Evolutionary conservation across 1,284 basidiomycete genomes (phyloP), one percentile per base, ranked within the genome.

Genomic region (Ganoderma lingzhi): DNA sequence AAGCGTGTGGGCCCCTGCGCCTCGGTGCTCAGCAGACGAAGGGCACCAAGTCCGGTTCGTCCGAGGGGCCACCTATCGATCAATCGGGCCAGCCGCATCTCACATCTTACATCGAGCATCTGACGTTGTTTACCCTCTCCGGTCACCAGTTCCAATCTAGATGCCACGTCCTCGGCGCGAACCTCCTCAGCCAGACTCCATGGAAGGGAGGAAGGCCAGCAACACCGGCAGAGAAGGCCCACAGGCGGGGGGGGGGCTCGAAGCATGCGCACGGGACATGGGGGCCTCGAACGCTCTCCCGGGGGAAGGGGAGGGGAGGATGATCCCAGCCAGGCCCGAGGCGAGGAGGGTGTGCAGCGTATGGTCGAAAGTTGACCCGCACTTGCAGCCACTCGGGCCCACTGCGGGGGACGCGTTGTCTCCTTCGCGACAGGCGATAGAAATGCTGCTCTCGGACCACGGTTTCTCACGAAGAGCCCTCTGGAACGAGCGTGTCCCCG

Each of bases 21-120:
- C 32, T 35, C 30, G 53, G 32, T n/a, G 32, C 35, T n/a, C 56
- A 37, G 32, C 14, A 35, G 55, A 35, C 6, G 55, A 51, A 56
- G 59, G 10, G 12, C 9, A n/a, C 59, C 59, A 61, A 61, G 39
- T 41, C 59, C 59, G 59, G 39, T 23, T 41, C 23, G 39, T 42
- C 59, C 59, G 59, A 61, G 59, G 63, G 45, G 48, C 28, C 30
- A 19, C 15, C 23, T 17, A 61, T 66, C 65, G 60, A 66, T 66
- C 65, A 62, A 66, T 66, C 65, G 65, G 65, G 65, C 51, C 55
- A 42, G 10, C 55, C 53, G 23, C 51, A 64, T 64, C 63, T 64
- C 65, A 51, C 41, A 64, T 64, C 63, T 58, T 60, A 51, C 41
- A 66, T 66, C 65, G 48, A 61, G 61, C 60, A 45, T 45, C 41